These are phyloP conservation scores for Cymbopogon flexuosus DNA, from an alignment of 202 grass and related monocot species.

Conservation along the genomic window DNA sequence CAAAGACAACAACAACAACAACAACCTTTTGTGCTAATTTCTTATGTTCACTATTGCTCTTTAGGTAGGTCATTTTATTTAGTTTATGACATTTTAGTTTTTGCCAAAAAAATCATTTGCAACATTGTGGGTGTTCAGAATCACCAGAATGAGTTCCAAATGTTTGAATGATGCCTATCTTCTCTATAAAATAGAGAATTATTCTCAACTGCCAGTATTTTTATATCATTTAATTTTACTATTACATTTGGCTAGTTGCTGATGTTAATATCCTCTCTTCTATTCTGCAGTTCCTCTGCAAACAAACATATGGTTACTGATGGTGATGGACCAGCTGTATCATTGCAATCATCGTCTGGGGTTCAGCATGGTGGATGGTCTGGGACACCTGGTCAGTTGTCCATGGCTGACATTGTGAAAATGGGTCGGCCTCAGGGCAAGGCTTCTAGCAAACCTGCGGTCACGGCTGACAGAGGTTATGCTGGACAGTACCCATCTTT, in stretches of 20 bases:
- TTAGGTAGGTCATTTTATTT: background rate
- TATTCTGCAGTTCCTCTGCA: constrained; percentile 38
- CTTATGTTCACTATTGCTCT: background rate
- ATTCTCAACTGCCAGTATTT: constrained; percentile 14
- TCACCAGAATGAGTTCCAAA: background rate
- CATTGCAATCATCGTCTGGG: constrained; percentile 56
- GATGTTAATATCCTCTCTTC: constrained; percentile 30
- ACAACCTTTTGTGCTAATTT: background rate
- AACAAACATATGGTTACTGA: constrained; percentile 54
- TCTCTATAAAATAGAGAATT: background rate
- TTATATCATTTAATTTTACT: background rate
- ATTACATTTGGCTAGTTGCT: background rate
- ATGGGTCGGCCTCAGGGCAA: constrained; percentile 77
- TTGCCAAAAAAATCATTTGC: background rate
- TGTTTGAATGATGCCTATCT: background rate
- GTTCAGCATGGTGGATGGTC: constrained; percentile 72
- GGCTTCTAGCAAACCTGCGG: constrained; percentile 36
- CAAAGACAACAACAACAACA: background rate
- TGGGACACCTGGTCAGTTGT: constrained; percentile 66
- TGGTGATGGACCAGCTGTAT: constrained; percentile 51
- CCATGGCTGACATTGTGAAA: constrained; percentile 95
- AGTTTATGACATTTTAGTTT: background rate
- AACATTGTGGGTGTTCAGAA: background rate
- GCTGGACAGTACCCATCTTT: constrained; percentile 63
- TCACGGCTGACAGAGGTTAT: constrained; percentile 54